Evolutionary conservation across 768 basidiomycete genomes (phyloP), one percentile per base, ranked within the genome.

Genomic region (Trametes punicea): DNA sequence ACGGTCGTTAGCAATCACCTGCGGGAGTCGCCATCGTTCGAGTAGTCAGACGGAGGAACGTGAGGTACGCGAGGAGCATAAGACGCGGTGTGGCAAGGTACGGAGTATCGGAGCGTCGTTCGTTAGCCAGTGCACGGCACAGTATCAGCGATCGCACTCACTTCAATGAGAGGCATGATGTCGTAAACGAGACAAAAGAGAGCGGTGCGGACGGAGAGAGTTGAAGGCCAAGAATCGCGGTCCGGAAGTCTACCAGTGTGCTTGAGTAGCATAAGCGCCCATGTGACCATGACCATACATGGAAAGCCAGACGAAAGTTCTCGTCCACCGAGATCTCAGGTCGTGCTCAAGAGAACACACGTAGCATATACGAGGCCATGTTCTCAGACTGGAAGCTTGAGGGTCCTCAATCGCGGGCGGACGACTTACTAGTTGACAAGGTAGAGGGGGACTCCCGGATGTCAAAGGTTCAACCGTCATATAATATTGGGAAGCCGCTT

Each of bases 1-100:
- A 70, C 94, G 90, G 77, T 96, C 93, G 74, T 98, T 98, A 7
- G 93, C 94, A 66, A 96, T 96, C 61, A 97, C 82, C 85, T 97
- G 65, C 25, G 69, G 26, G 10, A 15, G 23, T 25, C 8, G 41
- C 29, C 30, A 6, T 23, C 7, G 11, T 23, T 21, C 25, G 15
- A 27, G 46, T 9, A 20, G 26, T 26, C 30, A 30, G 31, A 20
- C 21, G 20, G 27, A 18, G 36, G 26, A 4, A 36, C 34, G n/a
- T 8, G 34, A 36, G 13, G 7, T 1, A 5, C 13, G 15, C 4
- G 34, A 36, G 4, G 15, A 36, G 15, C 34, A 36, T 16, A 36
- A n/a, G 34, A 36, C 34, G 13, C 34, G 34, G 15, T 36, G 13
- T 15, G 34, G 31, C 7, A 7, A 6, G 30, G 13, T 31, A 13